phyloP scores from a whole-genome alignment of 306 rosid species.

The Astragalus glycyphyllos region DNA sequence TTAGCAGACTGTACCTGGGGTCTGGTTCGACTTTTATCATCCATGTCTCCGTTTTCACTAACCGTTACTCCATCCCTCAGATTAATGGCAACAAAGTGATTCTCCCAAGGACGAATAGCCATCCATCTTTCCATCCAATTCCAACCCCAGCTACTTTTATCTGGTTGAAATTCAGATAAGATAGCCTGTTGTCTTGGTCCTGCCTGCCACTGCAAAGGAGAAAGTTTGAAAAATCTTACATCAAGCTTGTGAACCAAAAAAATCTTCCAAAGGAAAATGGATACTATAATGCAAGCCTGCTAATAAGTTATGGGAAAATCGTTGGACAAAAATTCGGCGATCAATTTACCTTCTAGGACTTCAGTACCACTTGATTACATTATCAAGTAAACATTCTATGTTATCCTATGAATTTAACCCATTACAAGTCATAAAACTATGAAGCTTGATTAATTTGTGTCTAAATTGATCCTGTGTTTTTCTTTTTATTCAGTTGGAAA shows the following conservation, averaged over 20 bases:
- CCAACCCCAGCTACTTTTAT: slow-evolving; percentile 96
- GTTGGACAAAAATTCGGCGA: slow-evolving; percentile 3
- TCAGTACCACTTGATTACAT: not conserved
- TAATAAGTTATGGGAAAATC: slow-evolving; percentile 17
- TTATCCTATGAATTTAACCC: slow-evolving; percentile 10
- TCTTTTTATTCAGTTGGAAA: not conserved
- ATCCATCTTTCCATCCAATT: slow-evolving; percentile 99
- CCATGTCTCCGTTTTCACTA: slow-evolving; percentile 47
- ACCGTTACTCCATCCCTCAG: slow-evolving; percentile 70
- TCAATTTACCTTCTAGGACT: not conserved
- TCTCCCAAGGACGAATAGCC: slow-evolving; percentile 99
- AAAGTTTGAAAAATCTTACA: slow-evolving; percentile 17
- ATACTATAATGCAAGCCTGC: not conserved
- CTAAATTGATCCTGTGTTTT: slow-evolving; percentile 1
- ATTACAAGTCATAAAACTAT: slow-evolving; percentile 9
- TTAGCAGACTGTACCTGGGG: slow-evolving; percentile 55
- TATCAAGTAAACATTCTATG: slow-evolving; percentile 10
- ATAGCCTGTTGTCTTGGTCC: slow-evolving; percentile 77
- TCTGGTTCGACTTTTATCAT: slow-evolving; percentile 51
- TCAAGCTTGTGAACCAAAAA: not conserved
- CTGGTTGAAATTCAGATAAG: slow-evolving; percentile 81
- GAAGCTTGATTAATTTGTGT: not conserved
- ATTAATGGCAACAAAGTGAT: slow-evolving; percentile 76
- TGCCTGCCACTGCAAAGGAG: slow-evolving; percentile 86
- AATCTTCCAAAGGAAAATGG: slow-evolving; percentile 5